These are phyloP conservation scores for Acorus calamus DNA, from an alignment of 106 monocot genomes.

Conservation along the genomic window DNA sequence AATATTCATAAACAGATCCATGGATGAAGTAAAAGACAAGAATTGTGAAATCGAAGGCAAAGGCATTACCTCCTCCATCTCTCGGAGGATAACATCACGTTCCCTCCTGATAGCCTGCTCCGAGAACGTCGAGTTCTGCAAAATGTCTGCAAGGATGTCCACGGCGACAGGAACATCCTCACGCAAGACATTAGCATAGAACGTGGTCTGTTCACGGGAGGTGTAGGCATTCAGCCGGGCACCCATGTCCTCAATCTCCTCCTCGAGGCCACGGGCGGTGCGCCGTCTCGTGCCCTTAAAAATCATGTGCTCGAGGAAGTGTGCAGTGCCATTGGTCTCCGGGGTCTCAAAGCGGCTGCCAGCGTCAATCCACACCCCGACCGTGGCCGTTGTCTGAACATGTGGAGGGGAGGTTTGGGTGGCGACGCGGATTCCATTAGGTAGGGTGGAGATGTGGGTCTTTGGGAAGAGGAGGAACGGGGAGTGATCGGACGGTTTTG, in stretches of 20 bases:
- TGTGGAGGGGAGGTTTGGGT: constrained; percentile 52
- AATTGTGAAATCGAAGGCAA: not conserved
- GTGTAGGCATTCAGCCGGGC: constrained; percentile 88
- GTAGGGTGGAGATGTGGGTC: constrained; percentile 46
- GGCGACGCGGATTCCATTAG: constrained; percentile 65
- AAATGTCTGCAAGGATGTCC: constrained; percentile 78
- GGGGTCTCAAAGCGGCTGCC: constrained; percentile 75
- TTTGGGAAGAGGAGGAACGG: constrained; percentile 54
- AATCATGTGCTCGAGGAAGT: constrained; percentile 95
- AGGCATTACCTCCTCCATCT: constrained; percentile 72
- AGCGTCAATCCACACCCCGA: constrained; percentile 88
- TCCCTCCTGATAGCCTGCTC: constrained; percentile 60
- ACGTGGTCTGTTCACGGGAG: constrained; percentile 91
- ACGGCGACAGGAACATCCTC: constrained; percentile 50
- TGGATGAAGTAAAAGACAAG: no score
- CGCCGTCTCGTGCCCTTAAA: constrained; percentile 77
- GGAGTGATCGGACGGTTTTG: constrained; percentile 28
- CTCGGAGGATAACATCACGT: constrained; percentile 79
- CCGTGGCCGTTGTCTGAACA: constrained; percentile 47
- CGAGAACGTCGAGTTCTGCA: constrained; percentile 79
- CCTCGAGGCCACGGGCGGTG: constrained; percentile 66
- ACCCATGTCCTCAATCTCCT: constrained; percentile 96
- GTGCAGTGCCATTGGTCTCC: constrained; percentile 85
- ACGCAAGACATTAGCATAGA: constrained; percentile 65
- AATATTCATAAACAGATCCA: no score